These are phyloP conservation scores for Alnus rubra DNA, from an alignment of 306 rosid species.

Conservation along the genomic window DNA sequence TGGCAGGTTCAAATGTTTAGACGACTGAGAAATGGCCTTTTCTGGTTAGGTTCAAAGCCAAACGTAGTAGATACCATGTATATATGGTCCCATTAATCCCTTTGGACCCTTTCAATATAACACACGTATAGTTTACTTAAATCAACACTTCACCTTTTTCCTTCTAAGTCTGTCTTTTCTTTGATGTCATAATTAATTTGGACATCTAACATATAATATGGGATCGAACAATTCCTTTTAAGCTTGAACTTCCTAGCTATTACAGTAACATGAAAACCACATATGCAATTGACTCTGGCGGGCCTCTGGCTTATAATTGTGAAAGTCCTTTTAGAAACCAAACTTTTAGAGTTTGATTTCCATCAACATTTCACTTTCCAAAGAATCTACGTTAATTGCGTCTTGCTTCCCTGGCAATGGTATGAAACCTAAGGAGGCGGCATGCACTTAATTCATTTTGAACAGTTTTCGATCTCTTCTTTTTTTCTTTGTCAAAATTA, in stretches of 20 bases:
- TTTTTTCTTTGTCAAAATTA: not conserved
- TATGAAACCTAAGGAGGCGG: slow-evolving; percentile 21
- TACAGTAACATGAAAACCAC: not conserved
- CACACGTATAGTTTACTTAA: not conserved
- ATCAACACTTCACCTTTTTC: not conserved
- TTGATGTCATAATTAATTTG: not conserved
- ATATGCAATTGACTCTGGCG: slow-evolving; percentile 23
- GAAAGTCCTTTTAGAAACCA: slow-evolving; percentile 19
- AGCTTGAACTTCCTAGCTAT: not conserved
- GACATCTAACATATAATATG: no score
- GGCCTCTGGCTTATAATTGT: no score
- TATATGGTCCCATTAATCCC: no score
- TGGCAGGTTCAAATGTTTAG: not conserved
- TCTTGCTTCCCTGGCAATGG: slow-evolving; percentile 24
- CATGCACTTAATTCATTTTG: slow-evolving; percentile 18
- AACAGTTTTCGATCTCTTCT: not conserved
- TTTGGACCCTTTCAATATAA: not conserved
- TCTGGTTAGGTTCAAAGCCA: slow-evolving; percentile 41
- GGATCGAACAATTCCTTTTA: not conserved
- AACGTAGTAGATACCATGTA: no score
- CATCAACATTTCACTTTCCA: not conserved
- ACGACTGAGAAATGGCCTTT: not conserved
- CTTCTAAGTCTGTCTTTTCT: not conserved
- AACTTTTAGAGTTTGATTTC: slow-evolving; percentile 5
- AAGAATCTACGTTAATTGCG: slow-evolving; percentile 27